Conservation (phyloP, 345 rosid genomes). For the Physaria fendleri region DNA sequence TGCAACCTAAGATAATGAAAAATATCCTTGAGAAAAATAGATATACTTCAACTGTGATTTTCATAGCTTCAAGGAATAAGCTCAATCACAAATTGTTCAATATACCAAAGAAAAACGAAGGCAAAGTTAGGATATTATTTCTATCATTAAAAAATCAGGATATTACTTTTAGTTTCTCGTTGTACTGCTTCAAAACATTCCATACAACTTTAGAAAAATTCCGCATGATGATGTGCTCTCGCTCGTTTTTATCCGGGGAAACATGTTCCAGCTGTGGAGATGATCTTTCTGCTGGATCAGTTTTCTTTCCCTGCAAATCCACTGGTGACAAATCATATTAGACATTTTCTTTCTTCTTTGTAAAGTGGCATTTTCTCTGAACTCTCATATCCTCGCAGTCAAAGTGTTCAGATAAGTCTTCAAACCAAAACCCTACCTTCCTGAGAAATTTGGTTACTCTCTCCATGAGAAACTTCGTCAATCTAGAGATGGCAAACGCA, state of each 20-base stretch:
- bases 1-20: slow-evolving; percentile 44
- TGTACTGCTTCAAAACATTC: slow-evolving; percentile 73
- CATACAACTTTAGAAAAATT: slow-evolving; percentile 69
- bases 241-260: slow-evolving; percentile 33
- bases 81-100: slow-evolving; percentile 1
- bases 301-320: slow-evolving; percentile 15
- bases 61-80: background rate
- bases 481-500: slow-evolving; percentile 33
- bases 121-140: slow-evolving; percentile 35
- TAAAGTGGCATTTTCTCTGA: background rate
- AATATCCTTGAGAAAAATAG: background rate
- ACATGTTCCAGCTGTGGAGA: slow-evolving; percentile 18
- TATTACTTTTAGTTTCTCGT: slow-evolving; percentile 61
- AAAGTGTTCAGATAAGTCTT: background rate
- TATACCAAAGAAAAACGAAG: background rate
- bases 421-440: slow-evolving; percentile 32
- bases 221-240: slow-evolving; percentile 45
- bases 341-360: background rate
- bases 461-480: slow-evolving; percentile 26
- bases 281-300: slow-evolving; percentile 5
- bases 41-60: background rate
- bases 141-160: too few relatives aligned
- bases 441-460: slow-evolving; percentile 20
- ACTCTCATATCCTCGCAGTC: background rate
- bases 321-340: slow-evolving; percentile 24